These are phyloP conservation scores for Boeremia lycopersici DNA, from an alignment of 2,329 filamentous ascomycete genomes.

Conservation along the genomic window DNA sequence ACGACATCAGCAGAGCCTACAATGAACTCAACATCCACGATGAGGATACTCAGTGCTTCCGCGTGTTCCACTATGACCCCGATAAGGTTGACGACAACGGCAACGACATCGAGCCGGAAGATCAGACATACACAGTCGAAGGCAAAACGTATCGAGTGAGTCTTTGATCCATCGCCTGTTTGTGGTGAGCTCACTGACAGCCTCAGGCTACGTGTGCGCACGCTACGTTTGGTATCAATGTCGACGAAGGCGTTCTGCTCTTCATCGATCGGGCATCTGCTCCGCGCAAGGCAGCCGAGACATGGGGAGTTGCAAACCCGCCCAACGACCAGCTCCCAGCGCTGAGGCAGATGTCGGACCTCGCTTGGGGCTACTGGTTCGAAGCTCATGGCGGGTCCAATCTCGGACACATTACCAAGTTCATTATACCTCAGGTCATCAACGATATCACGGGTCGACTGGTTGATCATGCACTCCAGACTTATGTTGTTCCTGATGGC, in stretches of 20 bases:
- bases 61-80: neutral
- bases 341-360: constrained; percentile 15
- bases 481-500: neutral
- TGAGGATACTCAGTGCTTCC: constrained; percentile 10
- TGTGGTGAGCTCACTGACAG: neutral
- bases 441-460: constrained; percentile 1
- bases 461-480: constrained; percentile 1
- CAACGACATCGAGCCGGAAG: neutral
- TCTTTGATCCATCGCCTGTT: neutral
- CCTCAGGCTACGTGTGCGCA: constrained; percentile 11
- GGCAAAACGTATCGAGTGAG: constrained; percentile 6
- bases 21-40: constrained; percentile 6
- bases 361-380: constrained; percentile 19
- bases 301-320: neutral
- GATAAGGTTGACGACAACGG: neutral
- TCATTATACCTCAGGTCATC: constrained; percentile 7
- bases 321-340: constrained; percentile 1
- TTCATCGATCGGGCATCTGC: constrained; percentile 12
- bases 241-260: constrained; percentile 10
- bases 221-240: constrained; percentile 13
- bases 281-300: neutral
- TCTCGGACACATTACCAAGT: constrained; percentile 12
- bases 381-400: neutral
- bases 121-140: constrained; percentile 14
- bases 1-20: constrained; percentile 3